Base-by-base conservation (phyloP, 305 asterid species). In the Coffea humblotiana region DNA sequence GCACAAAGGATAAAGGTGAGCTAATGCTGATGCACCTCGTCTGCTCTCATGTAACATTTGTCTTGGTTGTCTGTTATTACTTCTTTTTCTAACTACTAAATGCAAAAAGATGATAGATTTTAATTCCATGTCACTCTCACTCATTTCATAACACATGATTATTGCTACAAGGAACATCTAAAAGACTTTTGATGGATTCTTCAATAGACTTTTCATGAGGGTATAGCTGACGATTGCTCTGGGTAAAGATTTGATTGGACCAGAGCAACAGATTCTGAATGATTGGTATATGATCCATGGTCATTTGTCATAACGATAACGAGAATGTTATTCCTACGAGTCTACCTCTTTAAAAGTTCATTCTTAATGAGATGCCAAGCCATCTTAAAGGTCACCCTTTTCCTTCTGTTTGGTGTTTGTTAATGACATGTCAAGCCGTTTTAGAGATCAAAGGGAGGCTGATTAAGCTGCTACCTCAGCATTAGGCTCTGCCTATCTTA, bases 1-100 rank as follows among this genome's bases (percentile, higher is more conserved):
- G 80, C 92, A 66, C 90, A 85, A 77, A 96, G 89, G 86, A 82
- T 96, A 83, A 90, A 93, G 98, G 98, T 96, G 76, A 27, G 74
- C 82, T 66, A 71, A 52, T 61, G 79, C 82, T 67, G 75, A 70
- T 45, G 73, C 60, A 72, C 56, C 77, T 70, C 83, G 78, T 81
- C 72, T 75, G 56, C 67, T 77, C 77, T 74, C 76, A 70, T 84
- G 66, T 52, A 68, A 72, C 75, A 40, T 23, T 52, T 72, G 43
- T 60, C n/a, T 74, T 48, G 63, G 40, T 74, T 1, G 43, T 37
- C 56, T 49, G 48, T 52, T 18, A 71, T 3, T 71, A 65, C 0
- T 64, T 49, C 58, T 71, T 37, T 43, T 43, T 23, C 43, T 58
- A 13, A 47, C 23, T 27, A 11, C 56, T 37, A 15, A 70, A 52